Conservation (phyloP, 2,329 filamentous ascomycete species). For the Esteya vermicola region DNA sequence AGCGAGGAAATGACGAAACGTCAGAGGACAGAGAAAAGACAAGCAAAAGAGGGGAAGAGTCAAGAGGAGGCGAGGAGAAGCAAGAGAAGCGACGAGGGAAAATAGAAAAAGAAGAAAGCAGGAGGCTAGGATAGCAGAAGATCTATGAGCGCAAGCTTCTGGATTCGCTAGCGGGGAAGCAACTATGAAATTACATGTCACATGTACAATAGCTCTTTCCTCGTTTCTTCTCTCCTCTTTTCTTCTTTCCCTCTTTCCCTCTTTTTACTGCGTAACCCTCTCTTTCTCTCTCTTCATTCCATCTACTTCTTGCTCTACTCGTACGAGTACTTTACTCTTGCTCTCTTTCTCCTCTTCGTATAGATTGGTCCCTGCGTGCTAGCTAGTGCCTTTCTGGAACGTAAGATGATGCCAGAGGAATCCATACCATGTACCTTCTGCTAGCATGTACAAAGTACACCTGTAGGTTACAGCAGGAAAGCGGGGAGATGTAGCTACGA, state of each 20-base stretch:
- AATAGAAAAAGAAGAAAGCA: not conserved
- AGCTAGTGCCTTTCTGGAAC: not conserved
- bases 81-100: not conserved
- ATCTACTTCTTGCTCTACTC: not conserved
- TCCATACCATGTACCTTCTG: not conserved
- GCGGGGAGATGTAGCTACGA: slow-evolving; percentile 2
- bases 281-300: not conserved
- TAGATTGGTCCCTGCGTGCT: too few relatives aligned
- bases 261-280: too few relatives aligned
- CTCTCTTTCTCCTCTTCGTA: too few relatives aligned
- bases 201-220: too few relatives aligned
- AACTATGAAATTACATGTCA: too few relatives aligned
- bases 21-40: not conserved
- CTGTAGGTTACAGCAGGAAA: slow-evolving; percentile 2
- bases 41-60: not conserved
- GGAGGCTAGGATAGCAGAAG: not conserved
- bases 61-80: not conserved
- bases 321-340: not conserved
- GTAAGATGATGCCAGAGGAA: not conserved
- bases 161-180: not conserved
- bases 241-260: too few relatives aligned
- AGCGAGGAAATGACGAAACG: not conserved
- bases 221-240: too few relatives aligned
- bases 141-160: not conserved
- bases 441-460: not conserved